These are phyloP conservation scores for Bocquillonia castaneifolia DNA, from an alignment of 441 rosid genomes.

Conservation along the genomic window DNA sequence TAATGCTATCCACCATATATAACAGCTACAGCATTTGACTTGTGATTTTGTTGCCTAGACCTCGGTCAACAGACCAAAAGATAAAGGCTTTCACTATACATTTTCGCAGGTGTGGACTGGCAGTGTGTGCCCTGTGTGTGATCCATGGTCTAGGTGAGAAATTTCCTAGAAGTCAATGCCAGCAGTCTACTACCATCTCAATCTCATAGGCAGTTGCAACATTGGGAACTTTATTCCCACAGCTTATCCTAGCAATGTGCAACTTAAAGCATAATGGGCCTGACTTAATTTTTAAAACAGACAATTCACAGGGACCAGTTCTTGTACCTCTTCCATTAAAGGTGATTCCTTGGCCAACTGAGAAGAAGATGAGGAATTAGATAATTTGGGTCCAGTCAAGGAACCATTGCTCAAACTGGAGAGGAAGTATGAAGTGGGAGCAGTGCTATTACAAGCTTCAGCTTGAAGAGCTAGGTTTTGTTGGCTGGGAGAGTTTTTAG, in stretches of 20 bases:
- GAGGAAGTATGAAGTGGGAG: constrained; percentile 79
- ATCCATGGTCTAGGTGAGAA: no score
- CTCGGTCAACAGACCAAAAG: no score
- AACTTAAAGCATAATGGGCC: background rate
- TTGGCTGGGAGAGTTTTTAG: constrained; percentile 54
- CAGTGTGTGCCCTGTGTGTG: no score
- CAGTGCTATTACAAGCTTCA: constrained; percentile 78
- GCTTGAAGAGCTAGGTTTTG: constrained; percentile 57
- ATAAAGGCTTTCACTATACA: no score
- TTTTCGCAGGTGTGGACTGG: no score
- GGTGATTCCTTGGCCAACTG: constrained; percentile 75
- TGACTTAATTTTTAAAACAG: no score
- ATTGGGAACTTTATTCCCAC: background rate
- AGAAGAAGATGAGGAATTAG: constrained; percentile 71
- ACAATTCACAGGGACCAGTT: background rate
- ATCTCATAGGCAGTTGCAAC: background rate
- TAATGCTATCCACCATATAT: background rate
- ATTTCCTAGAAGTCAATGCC: background rate
- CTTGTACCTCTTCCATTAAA: constrained; percentile 70
- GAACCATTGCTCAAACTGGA: constrained; percentile 76
- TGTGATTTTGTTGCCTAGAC: no score
- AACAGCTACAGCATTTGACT: background rate
- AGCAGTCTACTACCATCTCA: background rate
- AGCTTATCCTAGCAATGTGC: background rate
- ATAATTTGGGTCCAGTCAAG: constrained; percentile 58